These are phyloP conservation scores for Silene noctiflora DNA, from an alignment of 179 eudicot species.

Conservation along the genomic window DNA sequence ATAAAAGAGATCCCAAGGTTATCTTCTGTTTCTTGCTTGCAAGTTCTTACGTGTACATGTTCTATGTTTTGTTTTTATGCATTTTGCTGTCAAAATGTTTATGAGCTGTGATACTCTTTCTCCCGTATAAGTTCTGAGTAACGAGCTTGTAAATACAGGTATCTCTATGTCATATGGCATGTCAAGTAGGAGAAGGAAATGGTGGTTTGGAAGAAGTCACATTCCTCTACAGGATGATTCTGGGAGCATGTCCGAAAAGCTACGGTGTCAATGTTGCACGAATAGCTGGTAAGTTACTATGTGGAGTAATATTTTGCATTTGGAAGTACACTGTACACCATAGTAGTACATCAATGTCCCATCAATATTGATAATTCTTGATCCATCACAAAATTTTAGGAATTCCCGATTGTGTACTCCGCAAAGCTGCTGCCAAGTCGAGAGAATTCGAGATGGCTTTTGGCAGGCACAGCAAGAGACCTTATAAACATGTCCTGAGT, in stretches of 20 bases:
- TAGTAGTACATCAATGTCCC: not conserved
- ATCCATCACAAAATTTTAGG: slow-evolving; percentile 44
- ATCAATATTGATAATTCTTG: not conserved
- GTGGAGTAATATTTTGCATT: not conserved
- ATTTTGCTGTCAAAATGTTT: slow-evolving; percentile 5
- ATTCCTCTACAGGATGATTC: slow-evolving; percentile 75
- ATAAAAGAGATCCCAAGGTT: slow-evolving; percentile 59
- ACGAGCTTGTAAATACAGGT: slow-evolving; percentile 45
- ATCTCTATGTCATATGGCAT: slow-evolving; percentile 91
- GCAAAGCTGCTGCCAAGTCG: slow-evolving; percentile 72
- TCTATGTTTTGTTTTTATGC: not conserved
- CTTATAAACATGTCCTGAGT: slow-evolving; percentile 12
- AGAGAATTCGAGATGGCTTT: slow-evolving; percentile 72
- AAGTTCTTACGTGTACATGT: not conserved
- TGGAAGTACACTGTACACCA: not conserved
- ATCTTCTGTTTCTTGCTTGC: slow-evolving; percentile 12
- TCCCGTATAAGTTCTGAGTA: not conserved
- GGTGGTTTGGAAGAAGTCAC: slow-evolving; percentile 89
- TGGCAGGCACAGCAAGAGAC: slow-evolving; percentile 37
- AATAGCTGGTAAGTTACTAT: slow-evolving; percentile 56
- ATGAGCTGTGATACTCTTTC: slow-evolving; percentile 1
- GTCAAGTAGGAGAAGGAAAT: slow-evolving; percentile 69
- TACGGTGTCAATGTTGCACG: slow-evolving; percentile 97
- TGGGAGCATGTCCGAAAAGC: slow-evolving; percentile 96
- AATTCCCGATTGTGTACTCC: slow-evolving; percentile 70